Evolutionary conservation across 257 asterid genomes (phyloP).

Genomic region (Solanum paucissectum): DNA sequence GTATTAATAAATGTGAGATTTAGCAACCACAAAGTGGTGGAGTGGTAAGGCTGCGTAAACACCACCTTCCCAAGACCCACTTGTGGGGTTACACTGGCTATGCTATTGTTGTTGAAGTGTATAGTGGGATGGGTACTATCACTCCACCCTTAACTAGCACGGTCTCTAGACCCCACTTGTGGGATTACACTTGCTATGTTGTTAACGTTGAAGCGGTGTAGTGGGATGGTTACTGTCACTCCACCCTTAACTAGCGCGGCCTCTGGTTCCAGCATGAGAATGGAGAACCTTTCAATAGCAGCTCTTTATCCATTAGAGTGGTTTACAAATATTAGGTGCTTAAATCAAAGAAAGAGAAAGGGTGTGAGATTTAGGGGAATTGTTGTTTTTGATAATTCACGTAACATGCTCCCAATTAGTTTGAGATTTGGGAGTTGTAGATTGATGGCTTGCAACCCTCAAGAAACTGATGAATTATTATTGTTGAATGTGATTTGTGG

Average conservation of each 20-base stretch:
- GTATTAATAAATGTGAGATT: neutral
- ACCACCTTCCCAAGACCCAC: neutral
- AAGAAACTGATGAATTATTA: neutral
- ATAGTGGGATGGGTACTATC: no score
- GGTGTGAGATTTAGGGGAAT: neutral
- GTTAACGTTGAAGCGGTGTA: neutral
- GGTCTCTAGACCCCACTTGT: neutral
- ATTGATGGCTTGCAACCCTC: neutral
- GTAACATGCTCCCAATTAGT: neutral
- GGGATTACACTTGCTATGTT: neutral
- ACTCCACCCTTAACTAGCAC: neutral
- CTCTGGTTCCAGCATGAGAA: neutral
- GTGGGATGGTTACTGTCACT: neutral
- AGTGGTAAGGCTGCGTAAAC: neutral
- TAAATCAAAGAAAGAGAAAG: no score
- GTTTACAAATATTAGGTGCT: neutral
- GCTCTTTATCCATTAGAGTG: neutral
- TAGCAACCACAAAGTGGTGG: neutral
- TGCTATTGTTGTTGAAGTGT: neutral
- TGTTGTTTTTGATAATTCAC: neutral
- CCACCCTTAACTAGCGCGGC: neutral
- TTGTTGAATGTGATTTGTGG: neutral
- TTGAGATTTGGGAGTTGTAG: neutral
- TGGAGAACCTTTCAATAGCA: neutral
- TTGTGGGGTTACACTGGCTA: neutral